phyloP scores from a whole-genome alignment of 164 flowering plant genomes.

The Magnolia officinalis region DNA sequence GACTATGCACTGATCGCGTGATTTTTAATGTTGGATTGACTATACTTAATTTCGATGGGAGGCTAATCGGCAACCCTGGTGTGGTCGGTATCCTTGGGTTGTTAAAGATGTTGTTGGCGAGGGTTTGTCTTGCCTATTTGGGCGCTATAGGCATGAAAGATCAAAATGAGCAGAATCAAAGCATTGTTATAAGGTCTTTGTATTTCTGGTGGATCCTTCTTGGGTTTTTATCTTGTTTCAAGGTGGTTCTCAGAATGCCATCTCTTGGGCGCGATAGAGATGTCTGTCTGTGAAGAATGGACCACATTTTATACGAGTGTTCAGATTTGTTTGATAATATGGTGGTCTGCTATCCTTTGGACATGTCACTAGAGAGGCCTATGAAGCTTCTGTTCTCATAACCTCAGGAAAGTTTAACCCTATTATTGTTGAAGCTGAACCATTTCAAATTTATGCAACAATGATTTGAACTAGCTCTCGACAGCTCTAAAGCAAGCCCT shows the following conservation, averaged over 20 bases:
- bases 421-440: too few relatives aligned
- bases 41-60: too few relatives aligned
- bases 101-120: background rate
- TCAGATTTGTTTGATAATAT: background rate
- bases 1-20: too few relatives aligned
- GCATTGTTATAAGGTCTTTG: background rate
- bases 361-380: background rate
- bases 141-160: background rate
- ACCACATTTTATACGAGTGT: background rate
- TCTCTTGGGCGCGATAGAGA: background rate
- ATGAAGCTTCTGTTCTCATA: too few relatives aligned
- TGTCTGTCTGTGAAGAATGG: background rate
- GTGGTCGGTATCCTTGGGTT: background rate
- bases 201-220: background rate
- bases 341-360: background rate
- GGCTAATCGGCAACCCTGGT: too few relatives aligned
- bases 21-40: too few relatives aligned
- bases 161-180: background rate
- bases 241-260: background rate
- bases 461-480: too few relatives aligned
- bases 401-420: too few relatives aligned
- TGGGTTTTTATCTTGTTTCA: background rate
- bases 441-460: too few relatives aligned
- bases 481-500: too few relatives aligned
- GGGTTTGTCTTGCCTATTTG: background rate